Base-by-base conservation (phyloP, 83 land plant species). In the Picea abies region DNA sequence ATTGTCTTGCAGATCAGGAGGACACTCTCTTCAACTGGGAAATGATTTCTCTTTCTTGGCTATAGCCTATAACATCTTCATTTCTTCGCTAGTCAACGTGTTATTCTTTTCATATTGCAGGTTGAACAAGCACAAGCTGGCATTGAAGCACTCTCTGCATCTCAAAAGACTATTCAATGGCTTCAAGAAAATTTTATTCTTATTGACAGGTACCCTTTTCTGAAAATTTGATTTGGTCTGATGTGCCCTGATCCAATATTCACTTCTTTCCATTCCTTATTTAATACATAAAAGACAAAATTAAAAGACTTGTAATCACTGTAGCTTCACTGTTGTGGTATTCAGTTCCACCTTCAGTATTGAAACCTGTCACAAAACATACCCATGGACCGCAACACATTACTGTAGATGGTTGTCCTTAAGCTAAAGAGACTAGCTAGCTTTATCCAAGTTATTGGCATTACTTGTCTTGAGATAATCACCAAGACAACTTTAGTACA, bases 51-150 rank as follows among this genome's bases (percentile, higher is more conserved):
- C 56, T 52, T 11, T 52, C 56, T 52, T 10, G 56, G 14, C 1
- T 52, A 52, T 52, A 52, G 56, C 56, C 12, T 52, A 52, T 10
- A 11, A 52, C 14, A 52, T 52, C 14, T 52, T 11, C 14, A 52
- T 52, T 52, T 11, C 3, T 52, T 49, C 56, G 8, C 56, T 49
- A 49, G 25, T 26, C 52, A 3, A 58, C 44, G n/a, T 16, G 52
- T 56, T 20, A 19, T 26, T 73, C 25, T 20, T 82, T 60, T 22
- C 37, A 19, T 83, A 14, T 52, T 86, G 79, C 87, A 96, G 99
- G 97, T 97, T 82, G 99, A 97, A 78, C 97, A 97, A 76, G 99
- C 99, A 32, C 94, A 90, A 81, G 83, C 94, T 67, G 99, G 98
- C 4, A 86, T 97, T 63, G 96, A 97, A 69, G 94, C 98, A 32